These are phyloP conservation scores for Arabidopsis thaliana DNA, from an alignment of 345 rosid species.

Conservation along the genomic window DNA sequence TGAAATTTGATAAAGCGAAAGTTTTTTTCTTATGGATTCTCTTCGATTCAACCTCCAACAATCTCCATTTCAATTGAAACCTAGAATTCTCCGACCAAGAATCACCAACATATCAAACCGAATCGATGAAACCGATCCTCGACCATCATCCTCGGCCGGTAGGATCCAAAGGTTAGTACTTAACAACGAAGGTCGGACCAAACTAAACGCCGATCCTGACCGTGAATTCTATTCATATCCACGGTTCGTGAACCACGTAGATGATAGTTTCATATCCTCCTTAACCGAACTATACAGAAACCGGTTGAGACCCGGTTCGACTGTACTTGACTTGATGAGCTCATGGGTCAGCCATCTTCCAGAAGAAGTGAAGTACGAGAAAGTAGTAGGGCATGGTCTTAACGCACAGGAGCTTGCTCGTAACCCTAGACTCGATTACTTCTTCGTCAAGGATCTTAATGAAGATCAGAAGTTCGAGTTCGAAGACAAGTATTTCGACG, in stretches of 20 bases:
- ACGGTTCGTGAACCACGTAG: slow-evolving; percentile 88
- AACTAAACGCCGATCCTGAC: slow-evolving; percentile 62
- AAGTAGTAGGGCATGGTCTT: slow-evolving; percentile 92
- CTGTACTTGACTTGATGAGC: slow-evolving; percentile 87
- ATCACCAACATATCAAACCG: slow-evolving; percentile 42
- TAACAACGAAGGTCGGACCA: slow-evolving; percentile 65
- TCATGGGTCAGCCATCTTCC: slow-evolving; percentile 96
- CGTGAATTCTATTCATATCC: slow-evolving; percentile 76
- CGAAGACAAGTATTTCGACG: slow-evolving; percentile 65
- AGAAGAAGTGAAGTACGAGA: slow-evolving; percentile 59
- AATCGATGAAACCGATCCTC: slow-evolving; percentile 43
- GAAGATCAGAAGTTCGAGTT: slow-evolving; percentile 62
- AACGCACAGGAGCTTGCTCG: slow-evolving; percentile 86
- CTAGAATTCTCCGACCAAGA: slow-evolving; percentile 39
- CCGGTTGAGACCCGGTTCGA: slow-evolving; percentile 62
- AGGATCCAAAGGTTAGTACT: slow-evolving; percentile 74
- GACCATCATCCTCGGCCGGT: slow-evolving; percentile 57
- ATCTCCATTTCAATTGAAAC: slow-evolving; percentile 35
- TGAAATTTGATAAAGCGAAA: slow-evolving; percentile 26
- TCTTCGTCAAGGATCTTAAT: slow-evolving; percentile 65
- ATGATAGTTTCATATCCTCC: slow-evolving; percentile 70
- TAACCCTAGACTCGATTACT: slow-evolving; percentile 48
- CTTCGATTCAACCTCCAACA: slow-evolving; percentile 42
- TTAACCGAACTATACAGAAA: slow-evolving; percentile 70
- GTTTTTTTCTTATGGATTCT: slow-evolving; percentile 32